Evolutionary conservation across 2,329 filamentous ascomycete genomes (phyloP).

Genomic region (Parastagonospora nodorum): DNA sequence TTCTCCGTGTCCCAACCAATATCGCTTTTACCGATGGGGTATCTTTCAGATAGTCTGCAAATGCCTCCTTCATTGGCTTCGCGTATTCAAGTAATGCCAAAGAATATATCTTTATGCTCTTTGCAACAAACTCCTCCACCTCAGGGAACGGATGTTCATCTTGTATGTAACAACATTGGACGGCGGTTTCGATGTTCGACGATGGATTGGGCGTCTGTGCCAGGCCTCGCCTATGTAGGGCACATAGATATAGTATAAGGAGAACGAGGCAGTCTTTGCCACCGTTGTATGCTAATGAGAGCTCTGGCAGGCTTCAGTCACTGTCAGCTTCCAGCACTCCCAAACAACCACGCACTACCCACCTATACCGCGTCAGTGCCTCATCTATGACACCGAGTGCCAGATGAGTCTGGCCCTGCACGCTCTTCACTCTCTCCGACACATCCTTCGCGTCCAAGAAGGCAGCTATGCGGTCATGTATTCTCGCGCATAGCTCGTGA

Average conservation of each 20-base stretch:
- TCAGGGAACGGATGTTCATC: constrained; percentile 81
- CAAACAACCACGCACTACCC: constrained; percentile 37
- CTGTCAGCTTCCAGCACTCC: constrained; percentile 4
- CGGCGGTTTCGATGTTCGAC: constrained; percentile 42
- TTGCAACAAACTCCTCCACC: constrained; percentile 81
- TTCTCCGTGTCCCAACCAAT: constrained; percentile 85
- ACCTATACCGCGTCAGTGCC: constrained; percentile 78
- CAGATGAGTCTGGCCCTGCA: constrained; percentile 75
- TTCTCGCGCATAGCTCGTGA: constrained; percentile 52
- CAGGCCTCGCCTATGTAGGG: constrained; percentile 51
- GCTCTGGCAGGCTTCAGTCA: constrained; percentile 68
- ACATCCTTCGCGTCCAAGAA: constrained; percentile 68
- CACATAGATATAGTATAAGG: constrained; percentile 80
- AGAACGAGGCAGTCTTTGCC: constrained; percentile 97
- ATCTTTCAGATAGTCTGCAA: constrained; percentile 75
- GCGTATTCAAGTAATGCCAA: constrained; percentile 77
- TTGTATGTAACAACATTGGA: constrained; percentile 89
- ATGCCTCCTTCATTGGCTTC: constrained; percentile 79
- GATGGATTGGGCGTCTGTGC: constrained; percentile 24
- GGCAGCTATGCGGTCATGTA: constrained; percentile 64
- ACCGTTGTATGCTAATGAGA: constrained; percentile 94
- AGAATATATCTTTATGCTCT: constrained; percentile 70
- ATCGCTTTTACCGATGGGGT: constrained; percentile 72
- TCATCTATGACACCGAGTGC: constrained; percentile 76
- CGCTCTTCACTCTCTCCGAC: constrained; percentile 62